A percentile compares a stretch with the other conserved stretches of the same genome.
phyloP scores from a whole-genome alignment of 345 rosid species.

The Murraya koenigii region DNA sequence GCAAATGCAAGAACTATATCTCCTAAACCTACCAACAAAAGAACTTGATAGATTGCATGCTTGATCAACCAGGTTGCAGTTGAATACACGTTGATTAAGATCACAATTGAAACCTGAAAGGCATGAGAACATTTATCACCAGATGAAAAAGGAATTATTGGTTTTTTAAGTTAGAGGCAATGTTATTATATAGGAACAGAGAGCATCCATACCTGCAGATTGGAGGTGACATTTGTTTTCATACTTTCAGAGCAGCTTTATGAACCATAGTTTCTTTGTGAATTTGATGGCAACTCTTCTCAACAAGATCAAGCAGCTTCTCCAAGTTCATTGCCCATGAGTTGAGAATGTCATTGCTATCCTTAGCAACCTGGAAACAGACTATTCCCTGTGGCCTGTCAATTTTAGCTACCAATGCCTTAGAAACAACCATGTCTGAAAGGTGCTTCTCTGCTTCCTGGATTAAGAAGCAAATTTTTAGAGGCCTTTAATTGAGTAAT shows the following conservation, averaged over 20 bases:
- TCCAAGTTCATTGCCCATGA: slow-evolving; percentile 91
- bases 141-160: background rate
- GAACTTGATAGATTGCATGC: slow-evolving; percentile 12
- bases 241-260: slow-evolving; percentile 70
- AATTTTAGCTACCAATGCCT: slow-evolving; percentile 85
- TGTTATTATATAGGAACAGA: background rate
- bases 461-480: slow-evolving; percentile 9
- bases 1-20: slow-evolving; percentile 15
- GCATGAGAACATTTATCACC: background rate
- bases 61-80: background rate
- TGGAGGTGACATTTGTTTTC: slow-evolving; percentile 19
- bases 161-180: background rate
- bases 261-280: slow-evolving; percentile 97
- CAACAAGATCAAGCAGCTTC: slow-evolving; percentile 93
- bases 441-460: slow-evolving; percentile 97
- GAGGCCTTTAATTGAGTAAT: background rate
- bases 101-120: slow-evolving; percentile 10
- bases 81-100: background rate
- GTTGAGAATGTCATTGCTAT: slow-evolving; percentile 90
- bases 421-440: slow-evolving; percentile 97
- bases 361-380: slow-evolving; percentile 73
- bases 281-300: slow-evolving; percentile 93
- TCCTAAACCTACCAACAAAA: slow-evolving; percentile 11
- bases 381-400: slow-evolving; percentile 82
- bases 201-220: slow-evolving; percentile 17